Conservation (phyloP, 768 basidiomycete genomes). For the Naganishia friedmannii region DNA sequence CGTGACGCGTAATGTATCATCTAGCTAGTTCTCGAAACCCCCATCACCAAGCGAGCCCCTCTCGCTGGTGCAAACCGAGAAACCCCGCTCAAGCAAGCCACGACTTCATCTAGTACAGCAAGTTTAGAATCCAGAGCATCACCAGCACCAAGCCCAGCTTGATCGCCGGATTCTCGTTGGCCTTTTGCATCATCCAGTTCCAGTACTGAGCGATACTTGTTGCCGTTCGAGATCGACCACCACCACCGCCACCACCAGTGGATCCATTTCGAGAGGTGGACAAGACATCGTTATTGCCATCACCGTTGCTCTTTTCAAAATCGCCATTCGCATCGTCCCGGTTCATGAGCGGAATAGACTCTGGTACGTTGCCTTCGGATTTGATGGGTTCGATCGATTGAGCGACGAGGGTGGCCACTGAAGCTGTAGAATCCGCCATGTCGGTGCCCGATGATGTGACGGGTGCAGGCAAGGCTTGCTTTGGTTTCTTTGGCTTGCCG, state of each 20-base stretch:
- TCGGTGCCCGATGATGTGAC: constrained; percentile 1
- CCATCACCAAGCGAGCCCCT: neutral
- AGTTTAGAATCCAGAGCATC: constrained; percentile 66
- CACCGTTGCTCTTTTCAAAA: constrained; percentile 5
- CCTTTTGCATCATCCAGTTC: constrained; percentile 38
- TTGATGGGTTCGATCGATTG: constrained; percentile 38
- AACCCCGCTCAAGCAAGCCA: neutral
- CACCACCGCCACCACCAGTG: constrained; percentile 31
- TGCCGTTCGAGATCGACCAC: constrained; percentile 40
- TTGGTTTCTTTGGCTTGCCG: constrained; percentile 48
- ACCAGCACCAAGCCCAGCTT: constrained; percentile 55
- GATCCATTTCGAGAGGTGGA: constrained; percentile 31
- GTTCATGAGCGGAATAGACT: constrained; percentile 50
- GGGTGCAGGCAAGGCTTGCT: constrained; percentile 14
- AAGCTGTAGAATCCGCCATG: constrained; percentile 33
- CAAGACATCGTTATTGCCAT: constrained; percentile 24
- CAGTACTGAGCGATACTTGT: constrained; percentile 37
- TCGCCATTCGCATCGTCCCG: constrained; percentile 27
- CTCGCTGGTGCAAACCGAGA: neutral
- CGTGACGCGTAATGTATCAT: neutral
- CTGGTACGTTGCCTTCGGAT: constrained; percentile 43
- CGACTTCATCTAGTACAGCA: constrained; percentile 54
- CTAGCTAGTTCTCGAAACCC: neutral
- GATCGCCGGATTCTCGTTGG: constrained; percentile 55
- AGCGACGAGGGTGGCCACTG: constrained; percentile 52